Evolutionary conservation across 768 basidiomycete genomes (phyloP).

Genomic region (Gymnopilus dilepis): DNA sequence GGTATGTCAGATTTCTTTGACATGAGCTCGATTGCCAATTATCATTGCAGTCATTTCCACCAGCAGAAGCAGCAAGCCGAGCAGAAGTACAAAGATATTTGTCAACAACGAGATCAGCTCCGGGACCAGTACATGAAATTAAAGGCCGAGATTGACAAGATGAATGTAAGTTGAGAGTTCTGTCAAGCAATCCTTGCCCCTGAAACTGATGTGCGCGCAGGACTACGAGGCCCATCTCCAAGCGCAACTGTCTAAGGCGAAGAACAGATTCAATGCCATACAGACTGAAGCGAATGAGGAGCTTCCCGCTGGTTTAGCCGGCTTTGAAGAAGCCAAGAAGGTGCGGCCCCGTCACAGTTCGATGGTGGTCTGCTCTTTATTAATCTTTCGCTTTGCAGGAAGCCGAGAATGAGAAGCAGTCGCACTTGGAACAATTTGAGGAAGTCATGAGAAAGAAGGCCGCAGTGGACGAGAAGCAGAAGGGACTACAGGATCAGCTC

Average conservation of each 20-base stretch:
- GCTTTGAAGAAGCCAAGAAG: constrained; percentile 57
- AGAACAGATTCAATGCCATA: constrained; percentile 41
- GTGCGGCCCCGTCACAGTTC: constrained; percentile 37
- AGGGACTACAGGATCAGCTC: constrained; percentile 44
- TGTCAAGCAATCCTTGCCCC: neutral
- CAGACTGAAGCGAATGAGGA: constrained; percentile 73
- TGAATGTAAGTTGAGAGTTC: constrained; percentile 37
- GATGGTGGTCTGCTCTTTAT: neutral
- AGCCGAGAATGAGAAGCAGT: constrained; percentile 55
- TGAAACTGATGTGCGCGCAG: constrained; percentile 23
- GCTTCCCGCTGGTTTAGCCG: constrained; percentile 65
- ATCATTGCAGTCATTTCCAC: constrained; percentile 48
- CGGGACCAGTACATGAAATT: constrained; percentile 33
- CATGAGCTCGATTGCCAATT: neutral
- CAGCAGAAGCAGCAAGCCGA: constrained; percentile 45
- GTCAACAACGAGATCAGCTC: constrained; percentile 28
- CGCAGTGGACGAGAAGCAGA: constrained; percentile 52
- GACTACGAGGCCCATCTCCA: constrained; percentile 33
- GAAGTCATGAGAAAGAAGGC: constrained; percentile 50
- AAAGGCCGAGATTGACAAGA: constrained; percentile 32
- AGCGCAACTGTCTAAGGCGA: constrained; percentile 34
- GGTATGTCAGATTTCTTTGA: constrained; percentile 44
- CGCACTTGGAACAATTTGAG: constrained; percentile 52
- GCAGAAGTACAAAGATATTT: constrained; percentile 36
- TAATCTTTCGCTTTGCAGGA: constrained; percentile 44